Evolutionary conservation across 2,329 filamentous ascomycete species (phyloP), one percentile per base, ranked within the genome.

Genomic region (Arthrobotrys sphaeroides): DNA sequence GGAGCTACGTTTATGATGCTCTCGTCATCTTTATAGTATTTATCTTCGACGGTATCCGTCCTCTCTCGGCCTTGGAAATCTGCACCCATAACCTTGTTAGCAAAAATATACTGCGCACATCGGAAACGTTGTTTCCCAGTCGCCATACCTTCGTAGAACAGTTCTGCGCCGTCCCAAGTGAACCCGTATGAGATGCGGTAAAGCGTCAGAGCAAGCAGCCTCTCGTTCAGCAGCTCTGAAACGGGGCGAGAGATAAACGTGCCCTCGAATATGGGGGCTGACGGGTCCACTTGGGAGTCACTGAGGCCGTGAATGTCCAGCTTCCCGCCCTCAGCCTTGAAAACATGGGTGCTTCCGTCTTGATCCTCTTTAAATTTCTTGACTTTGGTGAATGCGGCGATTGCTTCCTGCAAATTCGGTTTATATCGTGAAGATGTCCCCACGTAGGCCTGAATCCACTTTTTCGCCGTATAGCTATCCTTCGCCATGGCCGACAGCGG

Each of bases 361-460:
- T 79, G 7, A 72, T 77, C 66, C 49, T 72, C 64, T 5, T 78
- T 26, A 0, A 83, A 83, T 16, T 77, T 72, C 20, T 72, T 78
- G 18, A 77, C 66, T 18, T 81, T 79, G 0, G 82, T 83, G 78
- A 91, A 90, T 0, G 85, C 85, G 4, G 83, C 80, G 33, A 85
- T 82, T 0, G 87, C 88, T 53, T 89, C 86, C 1, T 83, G 78
- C 0, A 86, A 60, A 0, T 87, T 88, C 0, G 93, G 92, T 79
- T 94, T 95, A 81, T 94, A 92, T 2, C 83, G 85, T n/a, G 86
- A 83, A 79, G 90, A 90, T 65, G 91, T 87, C 0, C 91, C 91
- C 22, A 95, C 85, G 5, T 89, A 80, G 94, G 90, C 2, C 85
- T 83, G n/a, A 88, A 77, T 80, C 70, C 42, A 55, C 82, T 77